These are phyloP conservation scores for Clitopilus hobsonii DNA, from an alignment of 768 basidiomycete genomes.

Conservation along the genomic window DNA sequence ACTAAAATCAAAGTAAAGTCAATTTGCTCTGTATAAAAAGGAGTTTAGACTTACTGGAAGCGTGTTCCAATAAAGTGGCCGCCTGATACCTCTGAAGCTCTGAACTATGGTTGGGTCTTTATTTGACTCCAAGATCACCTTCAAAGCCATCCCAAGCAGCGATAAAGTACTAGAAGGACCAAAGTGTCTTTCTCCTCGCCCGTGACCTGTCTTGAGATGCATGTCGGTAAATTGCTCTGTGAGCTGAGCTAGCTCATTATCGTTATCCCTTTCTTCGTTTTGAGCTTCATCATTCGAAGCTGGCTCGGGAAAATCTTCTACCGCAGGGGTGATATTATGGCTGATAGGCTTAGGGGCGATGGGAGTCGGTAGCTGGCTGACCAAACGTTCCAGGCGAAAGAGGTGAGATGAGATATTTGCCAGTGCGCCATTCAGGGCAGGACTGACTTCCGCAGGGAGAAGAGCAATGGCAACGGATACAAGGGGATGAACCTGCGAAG, in stretches of 20 bases:
- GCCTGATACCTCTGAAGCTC: constrained; percentile 5
- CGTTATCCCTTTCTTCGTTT: not conserved
- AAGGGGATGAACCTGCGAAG: not conserved
- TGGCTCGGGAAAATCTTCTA: too few relatives aligned
- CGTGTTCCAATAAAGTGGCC: constrained; percentile 22
- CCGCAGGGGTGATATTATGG: too few relatives aligned
- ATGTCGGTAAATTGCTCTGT: not conserved
- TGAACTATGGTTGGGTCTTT: constrained; percentile 43
- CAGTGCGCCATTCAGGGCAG: not conserved
- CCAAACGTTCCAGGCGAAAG: not conserved
- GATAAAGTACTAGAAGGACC: not conserved
- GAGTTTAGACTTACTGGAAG: constrained; percentile 35
- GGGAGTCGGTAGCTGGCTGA: not conserved
- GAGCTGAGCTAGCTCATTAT: not conserved
- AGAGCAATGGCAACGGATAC: not conserved
- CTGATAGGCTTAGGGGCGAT: not conserved
- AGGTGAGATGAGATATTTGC: not conserved
- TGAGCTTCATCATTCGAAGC: not conserved
- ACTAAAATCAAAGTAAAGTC: not conserved
- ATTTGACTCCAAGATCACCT: constrained; percentile 58
- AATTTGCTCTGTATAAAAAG: constrained; percentile 22
- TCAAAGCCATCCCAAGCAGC: constrained; percentile 30
- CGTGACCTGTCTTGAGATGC: not conserved
- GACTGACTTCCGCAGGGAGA: not conserved
- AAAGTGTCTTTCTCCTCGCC: not conserved